Evolutionary conservation across 176 grass and related monocot species (phyloP), one percentile per base, ranked within the genome.

Genomic region (Oryza rufipogon): DNA sequence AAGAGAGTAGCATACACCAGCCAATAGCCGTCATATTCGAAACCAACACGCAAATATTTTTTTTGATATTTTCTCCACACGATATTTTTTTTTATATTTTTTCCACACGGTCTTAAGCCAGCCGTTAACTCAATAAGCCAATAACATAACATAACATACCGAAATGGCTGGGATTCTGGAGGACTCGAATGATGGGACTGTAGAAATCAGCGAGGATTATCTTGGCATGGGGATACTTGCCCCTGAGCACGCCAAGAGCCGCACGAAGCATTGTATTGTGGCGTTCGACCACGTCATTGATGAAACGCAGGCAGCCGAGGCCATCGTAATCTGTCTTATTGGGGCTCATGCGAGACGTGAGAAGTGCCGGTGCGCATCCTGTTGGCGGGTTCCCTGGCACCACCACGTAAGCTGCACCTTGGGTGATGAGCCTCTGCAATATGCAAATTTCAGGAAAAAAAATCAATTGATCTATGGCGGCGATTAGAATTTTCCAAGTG

Each of bases 151-250:
- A 28, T 2, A 34, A 0, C 15, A 9, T 68, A 89, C 82, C 87
- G 11, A 85, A 85, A 0, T 3, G 20, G 0, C 0, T 30, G 1
- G 77, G 77, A 22, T 81, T 76, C 0, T 49, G 0, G 5, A 85
- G 64, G 41, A 85, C 68, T 5, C 34, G 34, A 36, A 36, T 36
- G 4, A 36, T 36, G 0, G 70, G 76, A 0, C 0, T 1, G 48
- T 89, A 84, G 49, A 80, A 89, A 3, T 89, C 81, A 9, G 82
- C 82, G 12, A 80, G 75, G 71, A 85, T 9, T 71, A 89, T 54
- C 11, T 1, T 71, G 64, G 30, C 77, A 26, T 36, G 16, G 3
- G 87, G 77, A 16, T 77, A 16, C 82, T 11, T 76, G 39, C 1
- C 41, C 71, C 42, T 75, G 52, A 85, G 64, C 0, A 0, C 0